Conservation (phyloP, 495 filamentous ascomycete species). For the Hyaloscypha finlandica region DNA sequence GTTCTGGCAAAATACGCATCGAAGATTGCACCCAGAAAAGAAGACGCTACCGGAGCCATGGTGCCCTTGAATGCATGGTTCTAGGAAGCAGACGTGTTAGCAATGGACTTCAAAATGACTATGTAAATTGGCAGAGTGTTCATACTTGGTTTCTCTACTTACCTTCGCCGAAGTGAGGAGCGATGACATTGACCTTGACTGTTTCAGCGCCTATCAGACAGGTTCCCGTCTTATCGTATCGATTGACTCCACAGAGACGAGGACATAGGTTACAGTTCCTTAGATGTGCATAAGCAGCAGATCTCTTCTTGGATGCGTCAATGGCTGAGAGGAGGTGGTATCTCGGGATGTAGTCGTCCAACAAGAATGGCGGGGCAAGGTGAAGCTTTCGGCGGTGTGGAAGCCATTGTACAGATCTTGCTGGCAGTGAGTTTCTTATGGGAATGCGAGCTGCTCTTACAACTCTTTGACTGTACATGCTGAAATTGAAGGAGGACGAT, state of each 20-base stretch:
- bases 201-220: conserved; percentile 71
- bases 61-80: conserved; percentile 76
- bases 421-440: background rate
- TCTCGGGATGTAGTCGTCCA: conserved; percentile 71
- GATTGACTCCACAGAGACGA: conserved; percentile 70
- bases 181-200: conserved; percentile 75
- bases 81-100: conserved; percentile 31
- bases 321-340: conserved; percentile 61
- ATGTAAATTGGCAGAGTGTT: background rate
- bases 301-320: conserved; percentile 65
- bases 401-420: background rate
- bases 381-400: conserved; percentile 46
- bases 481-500: background rate
- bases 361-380: conserved; percentile 74
- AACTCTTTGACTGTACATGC: conserved; percentile 5
- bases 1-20: conserved; percentile 84
- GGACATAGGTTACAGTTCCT: conserved; percentile 77
- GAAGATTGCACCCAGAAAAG: conserved; percentile 72
- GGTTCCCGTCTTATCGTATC: conserved; percentile 69
- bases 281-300: conserved; percentile 66
- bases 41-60: conserved; percentile 75
- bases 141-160: conserved; percentile 25
- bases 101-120: background rate
- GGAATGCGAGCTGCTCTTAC: background rate
- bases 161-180: conserved; percentile 71